phyloP scores from a whole-genome alignment of 495 filamentous ascomycete genomes.

The Penicillium cataractarum region DNA sequence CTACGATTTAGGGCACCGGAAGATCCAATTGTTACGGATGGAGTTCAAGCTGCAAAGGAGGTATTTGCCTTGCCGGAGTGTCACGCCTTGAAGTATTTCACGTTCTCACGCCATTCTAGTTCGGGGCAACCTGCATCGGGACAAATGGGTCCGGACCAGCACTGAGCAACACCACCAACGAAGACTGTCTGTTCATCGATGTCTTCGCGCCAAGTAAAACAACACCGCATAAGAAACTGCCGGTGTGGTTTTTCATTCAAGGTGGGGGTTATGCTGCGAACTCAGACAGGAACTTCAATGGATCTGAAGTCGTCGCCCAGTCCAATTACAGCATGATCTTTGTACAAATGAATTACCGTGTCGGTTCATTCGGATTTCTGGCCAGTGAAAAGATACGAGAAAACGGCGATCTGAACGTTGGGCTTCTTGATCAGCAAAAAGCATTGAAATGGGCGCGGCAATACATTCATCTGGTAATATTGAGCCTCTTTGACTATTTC shows the following conservation, averaged over 20 bases:
- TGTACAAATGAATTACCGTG: slow-evolving; percentile 73
- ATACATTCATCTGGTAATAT: slow-evolving; percentile 41
- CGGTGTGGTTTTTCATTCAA: slow-evolving; percentile 70
- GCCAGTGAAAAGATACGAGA: slow-evolving; percentile 57
- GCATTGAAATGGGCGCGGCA: slow-evolving; percentile 64
- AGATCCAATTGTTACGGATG: not conserved
- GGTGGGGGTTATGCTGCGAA: slow-evolving; percentile 66
- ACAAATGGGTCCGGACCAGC: not conserved
- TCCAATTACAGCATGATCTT: slow-evolving; percentile 56
- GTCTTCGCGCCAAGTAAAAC: not conserved
- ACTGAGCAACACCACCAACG: not conserved
- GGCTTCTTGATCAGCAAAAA: slow-evolving; percentile 65
- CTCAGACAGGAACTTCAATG: slow-evolving; percentile 64
- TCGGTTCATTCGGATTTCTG: slow-evolving; percentile 69
- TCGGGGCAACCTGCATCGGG: slow-evolving; percentile 2
- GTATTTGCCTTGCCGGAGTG: not conserved
- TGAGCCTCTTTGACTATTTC: not conserved
- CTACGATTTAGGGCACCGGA: slow-evolving; percentile 1
- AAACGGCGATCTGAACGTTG: slow-evolving; percentile 56
- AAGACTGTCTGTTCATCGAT: slow-evolving; percentile 6
- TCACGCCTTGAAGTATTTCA: not conserved
- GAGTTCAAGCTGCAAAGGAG: not conserved
- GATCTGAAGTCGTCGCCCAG: slow-evolving; percentile 52
- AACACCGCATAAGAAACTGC: slow-evolving; percentile 32
- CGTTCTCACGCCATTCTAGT: not conserved